Base-by-base conservation (phyloP, 805 yeast species). In the Myxozyma nipponensis region DNA sequence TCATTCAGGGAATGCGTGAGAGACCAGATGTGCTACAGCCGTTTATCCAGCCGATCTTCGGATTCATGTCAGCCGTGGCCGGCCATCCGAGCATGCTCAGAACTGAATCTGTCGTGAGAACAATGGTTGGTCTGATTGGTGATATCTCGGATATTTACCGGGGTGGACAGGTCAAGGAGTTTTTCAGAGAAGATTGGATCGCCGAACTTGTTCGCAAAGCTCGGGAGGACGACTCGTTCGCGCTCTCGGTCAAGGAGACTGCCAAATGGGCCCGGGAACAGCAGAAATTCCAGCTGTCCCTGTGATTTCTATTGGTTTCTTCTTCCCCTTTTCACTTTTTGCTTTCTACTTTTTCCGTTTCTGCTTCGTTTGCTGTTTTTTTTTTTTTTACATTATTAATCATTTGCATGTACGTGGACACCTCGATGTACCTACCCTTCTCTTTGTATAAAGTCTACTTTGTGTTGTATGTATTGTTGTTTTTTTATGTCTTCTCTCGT, bases 181-280 rank as follows among this genome's bases (percentile, higher is more conserved):
- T 76, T 44, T 88, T 82, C 68, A 67, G 70, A 19, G 86, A 83
- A 71, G 82, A 76, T 1, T 88, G 96, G 96, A 81, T 93, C 24
- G 71, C 84, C 4, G 83, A 80, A 23, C 78, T 86, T 64, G 83
- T 93, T 65, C 83, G 81, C 66, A 79, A 75, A 64, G 83, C 90
- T 21, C 79, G 93, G 68, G 63, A 78, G 47, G 83, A 82, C 64
- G 74, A 77, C 55, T 61, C 73, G 28, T 86, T 82, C 64, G 73
- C 80, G 32, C 79, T 78, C 61, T 71, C 76, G 48, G 88, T 97
- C 10, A 81, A 79, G 66, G 93, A 85, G 63, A 86, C 96, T n/a
- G 97, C 97, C 6, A 80, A 90, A 70, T 93, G 98, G 98, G 97
- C 98, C 15, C 79, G 93, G 60, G 96, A 86, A 63, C 95, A 83